These are phyloP conservation scores for Flaveria robusta DNA, from an alignment of 129 eudicot genomes.

Conservation along the genomic window DNA sequence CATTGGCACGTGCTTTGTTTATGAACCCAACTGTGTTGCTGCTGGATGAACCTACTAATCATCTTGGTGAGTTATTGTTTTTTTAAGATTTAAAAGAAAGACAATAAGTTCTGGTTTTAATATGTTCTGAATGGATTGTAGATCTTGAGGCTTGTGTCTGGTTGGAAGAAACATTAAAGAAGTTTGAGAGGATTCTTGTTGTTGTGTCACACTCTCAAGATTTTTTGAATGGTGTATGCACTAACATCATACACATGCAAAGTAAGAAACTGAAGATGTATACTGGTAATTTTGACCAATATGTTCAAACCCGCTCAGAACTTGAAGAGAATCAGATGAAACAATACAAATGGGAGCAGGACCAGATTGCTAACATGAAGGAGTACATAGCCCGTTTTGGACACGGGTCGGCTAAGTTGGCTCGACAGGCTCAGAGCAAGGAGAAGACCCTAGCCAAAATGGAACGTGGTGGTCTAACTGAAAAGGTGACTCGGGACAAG, in stretches of 20 bases:
- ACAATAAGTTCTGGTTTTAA: background rate
- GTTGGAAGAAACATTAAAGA: conserved; percentile 70
- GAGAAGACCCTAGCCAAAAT: conserved; percentile 95
- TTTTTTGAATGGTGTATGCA: conserved; percentile 90
- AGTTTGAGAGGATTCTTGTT: conserved; percentile 55
- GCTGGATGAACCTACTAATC: conserved; percentile 98
- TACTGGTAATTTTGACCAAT: conserved; percentile 88
- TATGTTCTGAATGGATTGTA: conserved; percentile 26
- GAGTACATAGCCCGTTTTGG: conserved; percentile 98
- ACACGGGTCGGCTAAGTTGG: conserved; percentile 95
- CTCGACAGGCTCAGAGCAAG: conserved; percentile 98
- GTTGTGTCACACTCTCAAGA: conserved; percentile 99
- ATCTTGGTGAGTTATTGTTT: conserved; percentile 63
- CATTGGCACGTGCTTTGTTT: conserved; percentile 89
- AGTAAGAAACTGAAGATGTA: conserved; percentile 71
- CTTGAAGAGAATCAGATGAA: conserved; percentile 98
- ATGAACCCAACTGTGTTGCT: conserved; percentile 91
- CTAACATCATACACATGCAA: conserved; percentile 97
- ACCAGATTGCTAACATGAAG: conserved; percentile 87
- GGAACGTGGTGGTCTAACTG: conserved; percentile 98
- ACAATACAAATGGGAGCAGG: conserved; percentile 98
- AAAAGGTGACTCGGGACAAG: conserved; percentile 67
- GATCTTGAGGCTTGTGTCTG: conserved; percentile 98
- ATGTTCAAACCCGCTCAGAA: conserved; percentile 83
- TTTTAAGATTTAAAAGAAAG: background rate